Base-by-base conservation (phyloP, 1,284 basidiomycete genomes). In the Sanghuangporus sanghuang region DNA sequence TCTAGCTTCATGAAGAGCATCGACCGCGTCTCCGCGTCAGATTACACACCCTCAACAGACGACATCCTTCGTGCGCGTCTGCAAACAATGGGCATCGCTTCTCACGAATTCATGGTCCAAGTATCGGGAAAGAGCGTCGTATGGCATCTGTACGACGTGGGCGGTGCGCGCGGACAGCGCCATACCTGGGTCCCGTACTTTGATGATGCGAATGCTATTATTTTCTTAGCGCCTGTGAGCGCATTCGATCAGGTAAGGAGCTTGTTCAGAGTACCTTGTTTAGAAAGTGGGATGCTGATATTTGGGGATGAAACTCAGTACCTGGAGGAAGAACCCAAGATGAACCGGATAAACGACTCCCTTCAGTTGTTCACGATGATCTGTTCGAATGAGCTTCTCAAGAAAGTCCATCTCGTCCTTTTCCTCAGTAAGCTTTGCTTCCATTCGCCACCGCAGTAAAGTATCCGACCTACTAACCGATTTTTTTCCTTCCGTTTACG, bases 191-290 rank as follows among this genome's bases (percentile, higher is more conserved):
- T 91, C 5, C 83, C 84, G 6, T 93, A 88, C 71, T 93, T 93
- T 68, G 91, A 93, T 71, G 89, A 92, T 70, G 90, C 90, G 12
- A 90, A 89, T 65, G 90, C 91, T 32, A 93, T 93, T 71, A 93
- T 93, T 62, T 93, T 93, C 72, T 82, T 93, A 59, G 90, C 91
- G 38, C 90, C 90, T n/a, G 85, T 93, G 65, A 92, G 89, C 71
- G 91, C 91, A 6, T 93, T 92, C 71, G 90, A 93, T 75, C 90
- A 92, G 79, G 89, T 87, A 70, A 62, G 76, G 66, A 36, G 44
- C 35, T n/a, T 14, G 18, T 32, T 42, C 23, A 6, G 16, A 35
- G 36, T 32, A 44, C 16, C 42, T 5, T 32, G 27, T 32, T 32
- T 32, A 32, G 3, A 23, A 14, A 14, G 6, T 3, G 7, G 7